phyloP scores from a whole-genome alignment of 306 rosid genomes.

The Pyrus bretschneideri region DNA sequence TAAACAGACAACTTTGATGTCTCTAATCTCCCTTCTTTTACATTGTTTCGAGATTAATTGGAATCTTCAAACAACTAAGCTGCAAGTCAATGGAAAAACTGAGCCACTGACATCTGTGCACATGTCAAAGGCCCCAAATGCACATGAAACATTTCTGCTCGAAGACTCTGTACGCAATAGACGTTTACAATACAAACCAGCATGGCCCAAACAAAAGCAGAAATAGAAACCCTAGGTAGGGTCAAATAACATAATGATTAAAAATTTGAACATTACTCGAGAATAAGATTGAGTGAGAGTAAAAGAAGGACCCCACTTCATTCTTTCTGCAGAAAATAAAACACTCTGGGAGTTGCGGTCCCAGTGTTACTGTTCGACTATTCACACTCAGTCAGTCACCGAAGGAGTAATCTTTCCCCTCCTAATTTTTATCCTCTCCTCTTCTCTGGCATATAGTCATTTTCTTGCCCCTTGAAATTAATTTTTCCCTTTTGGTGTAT shows the following conservation, averaged over 20 bases:
- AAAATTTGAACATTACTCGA: slow-evolving; percentile 42
- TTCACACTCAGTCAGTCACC: neutral
- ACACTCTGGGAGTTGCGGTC: slow-evolving; percentile 12
- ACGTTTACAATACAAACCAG: neutral
- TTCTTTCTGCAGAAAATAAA: slow-evolving; percentile 40
- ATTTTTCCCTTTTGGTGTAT: neutral
- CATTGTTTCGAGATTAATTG: neutral
- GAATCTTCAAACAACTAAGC: neutral
- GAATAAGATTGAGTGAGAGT: slow-evolving; percentile 30
- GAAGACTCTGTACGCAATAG: too few species aligned
- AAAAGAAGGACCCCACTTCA: slow-evolving; percentile 37
- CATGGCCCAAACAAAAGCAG: neutral
- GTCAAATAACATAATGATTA: slow-evolving; percentile 48
- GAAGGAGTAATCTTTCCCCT: too few species aligned
- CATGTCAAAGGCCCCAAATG: neutral
- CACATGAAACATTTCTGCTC: neutral
- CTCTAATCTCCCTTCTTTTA: neutral
- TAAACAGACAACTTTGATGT: neutral
- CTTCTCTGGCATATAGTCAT: neutral
- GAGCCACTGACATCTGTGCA: neutral
- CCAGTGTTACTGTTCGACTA: neutral
- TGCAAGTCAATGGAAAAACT: neutral
- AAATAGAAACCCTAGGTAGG: slow-evolving; percentile 10
- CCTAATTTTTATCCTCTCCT: neutral
- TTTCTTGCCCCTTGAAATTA: neutral